Evolutionary conservation across 768 basidiomycete species (phyloP).

Genomic region (Boletus bicolor): DNA sequence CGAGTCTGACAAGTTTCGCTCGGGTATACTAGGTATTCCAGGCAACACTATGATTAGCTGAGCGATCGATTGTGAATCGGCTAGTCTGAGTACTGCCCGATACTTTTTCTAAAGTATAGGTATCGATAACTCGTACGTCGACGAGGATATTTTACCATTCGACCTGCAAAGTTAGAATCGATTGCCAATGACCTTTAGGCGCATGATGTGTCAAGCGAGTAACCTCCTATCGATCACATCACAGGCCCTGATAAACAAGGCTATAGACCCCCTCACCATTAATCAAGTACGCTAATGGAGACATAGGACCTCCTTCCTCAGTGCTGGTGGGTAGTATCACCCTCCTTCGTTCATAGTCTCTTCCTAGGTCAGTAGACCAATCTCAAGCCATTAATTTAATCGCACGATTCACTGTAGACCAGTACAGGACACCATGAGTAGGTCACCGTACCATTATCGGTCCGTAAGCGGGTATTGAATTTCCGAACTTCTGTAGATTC

Average conservation of each 20-base stretch:
- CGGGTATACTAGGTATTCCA: too few relatives aligned
- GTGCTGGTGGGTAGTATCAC: conserved; percentile 15
- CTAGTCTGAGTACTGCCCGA: too few relatives aligned
- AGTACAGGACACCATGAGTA: conserved; percentile 10
- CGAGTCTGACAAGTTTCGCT: too few relatives aligned
- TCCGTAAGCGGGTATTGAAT: not conserved
- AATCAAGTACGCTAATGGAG: conserved; percentile 9
- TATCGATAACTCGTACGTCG: not conserved
- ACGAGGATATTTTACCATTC: not conserved
- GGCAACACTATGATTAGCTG: not conserved
- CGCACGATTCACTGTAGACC: not conserved
- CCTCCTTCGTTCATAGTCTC: conserved; percentile 1
- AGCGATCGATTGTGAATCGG: too few relatives aligned
- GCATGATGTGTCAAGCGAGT: not conserved
- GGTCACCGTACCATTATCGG: not conserved
- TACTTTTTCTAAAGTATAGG: not conserved
- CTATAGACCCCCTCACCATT: conserved; percentile 1
- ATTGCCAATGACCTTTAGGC: not conserved
- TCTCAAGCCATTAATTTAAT: not conserved
- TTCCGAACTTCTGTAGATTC: conserved; percentile 3
- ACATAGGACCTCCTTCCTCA: not conserved
- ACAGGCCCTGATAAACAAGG: conserved; percentile 12
- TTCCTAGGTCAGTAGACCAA: not conserved
- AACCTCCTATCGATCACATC: conserved; percentile 1
- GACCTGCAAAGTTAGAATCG: not conserved